Evolutionary conservation across 805 yeast species (phyloP), one percentile per base, ranked within the genome.

Genomic region (Pichia pseudocactophila): DNA sequence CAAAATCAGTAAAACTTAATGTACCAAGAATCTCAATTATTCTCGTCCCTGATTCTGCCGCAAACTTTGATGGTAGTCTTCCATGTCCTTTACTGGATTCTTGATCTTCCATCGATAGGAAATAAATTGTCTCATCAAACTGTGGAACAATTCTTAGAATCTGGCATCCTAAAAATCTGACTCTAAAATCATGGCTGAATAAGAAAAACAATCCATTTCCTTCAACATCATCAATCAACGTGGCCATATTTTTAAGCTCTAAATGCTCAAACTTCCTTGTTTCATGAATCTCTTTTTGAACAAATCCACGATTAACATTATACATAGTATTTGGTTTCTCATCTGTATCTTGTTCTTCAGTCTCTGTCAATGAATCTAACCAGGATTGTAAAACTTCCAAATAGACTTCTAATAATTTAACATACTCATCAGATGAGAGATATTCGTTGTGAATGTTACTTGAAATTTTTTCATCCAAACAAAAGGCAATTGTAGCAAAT

Each of bases 141-240:
- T 78, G 83, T n/a, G 86, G 87, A 1, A 86, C 83, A 16, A 89
- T 68, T 52, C 79, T 72, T 44, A 92, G 62, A 8, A 94, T 80
- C 6, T 81, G 71, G 2, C 89, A 68, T 0, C 95, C 97, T 37
- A 80, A 63, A 45, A 77, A 78, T 41, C 99, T 69, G 11, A 86
- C 73, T 19, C 74, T 69, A 34, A 82, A 71, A 56, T 88, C 96
- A 51, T 88, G 94, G 1, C 96, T 85, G 53, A 96, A 85, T 18
- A 92, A 65, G 55, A 94, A 90, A 54, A 86, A 92, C 26, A 92
- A 63, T 0, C 96, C 99, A 56, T 89, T 86, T 0, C 98, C 97
- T 61, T 92, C 98, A 9, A 90, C 85, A 48, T 90, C 97, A 60
- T 92, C 97, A 37, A 92, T 80, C 0, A 84, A 82, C 0, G 96